Evolutionary conservation across 2,329 filamentous ascomycete species (phyloP), one percentile per base, ranked within the genome.

Genomic region (Cytospora piceae): DNA sequence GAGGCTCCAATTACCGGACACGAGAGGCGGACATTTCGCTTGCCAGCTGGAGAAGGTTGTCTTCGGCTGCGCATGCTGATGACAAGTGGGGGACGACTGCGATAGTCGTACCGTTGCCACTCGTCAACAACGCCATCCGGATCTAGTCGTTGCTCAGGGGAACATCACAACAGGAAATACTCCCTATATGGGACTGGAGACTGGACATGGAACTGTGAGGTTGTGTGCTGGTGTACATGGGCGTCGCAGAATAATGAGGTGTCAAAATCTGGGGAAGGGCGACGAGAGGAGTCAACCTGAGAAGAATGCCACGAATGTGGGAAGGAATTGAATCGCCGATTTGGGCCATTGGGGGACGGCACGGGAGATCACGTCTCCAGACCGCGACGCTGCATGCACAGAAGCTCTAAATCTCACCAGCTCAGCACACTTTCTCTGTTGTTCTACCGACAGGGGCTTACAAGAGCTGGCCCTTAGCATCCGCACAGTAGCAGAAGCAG

Each of bases 21-120:
- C 57, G 49, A 52, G 31, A 52, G 27, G 14, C 61, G 52, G 37
- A 60, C 58, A 56, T 31, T 32, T 64, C 52, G 65, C 65, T 57
- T 61, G 61, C 29, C 57, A 37, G 27, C 57, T 24, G 55, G 32
- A 42, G 42, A 39, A 20, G 3, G 59, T 22, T 17, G 24, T 29
- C 17, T 31, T 31, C 24, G 52, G 49, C 34, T 27, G 14, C 6
- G 46, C 20, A 57, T 15, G 42, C 9, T 39, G 24, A 39, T 4
- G n/a, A 24, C 2, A n/a, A 24, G n/a, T 12, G 46, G 46, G 20
- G n/a, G n/a, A 22, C n/a, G 11, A 1, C 2, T 49, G 46, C 46
- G 46, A 22, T 49, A 5, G 11, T 24, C 12, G 11, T 24, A 24
- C 24, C 46, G 7, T 49, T 49, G n/a, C 5, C 22, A 22, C n/a